These are phyloP conservation scores for Pleurotus djamor DNA, from an alignment of 768 basidiomycete species.

Conservation along the genomic window DNA sequence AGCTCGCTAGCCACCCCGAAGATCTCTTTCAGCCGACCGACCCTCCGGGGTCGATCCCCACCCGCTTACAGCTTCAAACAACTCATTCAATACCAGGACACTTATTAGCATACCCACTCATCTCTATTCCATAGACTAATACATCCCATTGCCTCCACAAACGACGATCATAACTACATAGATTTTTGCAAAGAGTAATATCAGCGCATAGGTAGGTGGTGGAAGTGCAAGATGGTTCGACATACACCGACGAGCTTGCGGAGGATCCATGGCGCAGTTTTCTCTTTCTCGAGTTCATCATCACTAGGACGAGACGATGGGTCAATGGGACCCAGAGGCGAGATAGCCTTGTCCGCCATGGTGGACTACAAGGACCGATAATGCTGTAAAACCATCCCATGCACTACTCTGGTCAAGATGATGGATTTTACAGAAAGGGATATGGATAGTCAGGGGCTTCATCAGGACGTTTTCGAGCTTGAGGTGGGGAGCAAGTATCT, in stretches of 20 bases:
- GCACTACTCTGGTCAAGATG: neutral
- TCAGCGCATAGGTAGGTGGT: neutral
- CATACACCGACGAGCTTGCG: conserved; percentile 63
- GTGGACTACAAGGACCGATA: too few relatives aligned
- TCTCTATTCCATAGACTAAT: too few relatives aligned
- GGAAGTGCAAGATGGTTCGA: conserved; percentile 7
- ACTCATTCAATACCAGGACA: too few relatives aligned
- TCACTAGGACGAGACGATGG: conserved; percentile 36
- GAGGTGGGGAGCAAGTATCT: too few relatives aligned
- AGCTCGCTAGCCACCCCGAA: too few relatives aligned
- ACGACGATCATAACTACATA: too few relatives aligned
- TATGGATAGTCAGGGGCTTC: neutral
- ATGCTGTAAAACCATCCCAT: too few relatives aligned
- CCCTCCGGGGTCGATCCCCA: too few relatives aligned
- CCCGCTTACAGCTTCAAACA: too few relatives aligned
- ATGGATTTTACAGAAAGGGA: neutral
- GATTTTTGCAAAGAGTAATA: neutral
- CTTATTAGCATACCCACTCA: too few relatives aligned
- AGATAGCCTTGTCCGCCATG: conserved; percentile 14
- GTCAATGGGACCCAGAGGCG: conserved; percentile 48
- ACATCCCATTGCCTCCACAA: too few relatives aligned
- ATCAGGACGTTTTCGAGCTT: neutral
- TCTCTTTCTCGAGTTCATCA: conserved; percentile 45
- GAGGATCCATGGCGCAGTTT: conserved; percentile 59
- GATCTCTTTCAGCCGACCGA: too few relatives aligned